These are phyloP conservation scores for Endocalyx cinctus DNA, from an alignment of 2,329 filamentous ascomycete species.

Conservation along the genomic window DNA sequence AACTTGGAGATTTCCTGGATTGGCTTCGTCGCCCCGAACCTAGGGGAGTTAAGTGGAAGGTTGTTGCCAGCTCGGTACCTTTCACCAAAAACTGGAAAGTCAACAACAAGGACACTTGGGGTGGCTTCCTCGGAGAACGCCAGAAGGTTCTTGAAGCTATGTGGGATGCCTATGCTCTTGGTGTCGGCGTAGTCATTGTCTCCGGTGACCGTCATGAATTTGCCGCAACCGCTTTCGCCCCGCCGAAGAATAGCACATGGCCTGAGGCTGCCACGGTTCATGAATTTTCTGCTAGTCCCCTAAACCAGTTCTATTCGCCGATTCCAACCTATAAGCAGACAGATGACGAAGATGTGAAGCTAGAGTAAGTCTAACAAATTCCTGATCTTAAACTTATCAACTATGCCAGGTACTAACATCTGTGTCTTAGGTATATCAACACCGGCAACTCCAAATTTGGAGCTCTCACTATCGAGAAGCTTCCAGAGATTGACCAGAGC, in stretches of 20 bases:
- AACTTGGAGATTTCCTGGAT: slow-evolving; percentile 72
- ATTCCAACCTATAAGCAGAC: slow-evolving; percentile 76
- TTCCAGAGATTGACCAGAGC: slow-evolving; percentile 60
- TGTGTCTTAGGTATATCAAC: slow-evolving; percentile 61
- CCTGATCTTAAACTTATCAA: slow-evolving; percentile 13
- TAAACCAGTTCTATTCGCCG: slow-evolving; percentile 93
- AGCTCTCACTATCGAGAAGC: slow-evolving; percentile 70
- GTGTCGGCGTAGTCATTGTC: slow-evolving; percentile 75
- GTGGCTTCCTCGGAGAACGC: slow-evolving; percentile 81
- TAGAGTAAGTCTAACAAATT: slow-evolving; percentile 61
- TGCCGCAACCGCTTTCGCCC: slow-evolving; percentile 76
- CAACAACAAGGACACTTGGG: slow-evolving; percentile 88
- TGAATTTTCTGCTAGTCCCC: slow-evolving; percentile 86
- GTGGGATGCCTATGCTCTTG: slow-evolving; percentile 77
- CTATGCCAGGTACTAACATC: no score
- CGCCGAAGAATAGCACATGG: slow-evolving; percentile 58
- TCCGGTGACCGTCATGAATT: slow-evolving; percentile 97
- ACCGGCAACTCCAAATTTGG: slow-evolving; percentile 88
- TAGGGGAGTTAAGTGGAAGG: slow-evolving; percentile 83
- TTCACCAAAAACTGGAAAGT: slow-evolving; percentile 98
- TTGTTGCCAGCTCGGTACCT: slow-evolving; percentile 83
- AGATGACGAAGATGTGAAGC: slow-evolving; percentile 74
- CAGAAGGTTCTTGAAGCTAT: slow-evolving; percentile 78
- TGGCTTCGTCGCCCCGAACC: slow-evolving; percentile 73
- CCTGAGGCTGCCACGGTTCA: slow-evolving; percentile 63